Conservation (phyloP, 2,329 filamentous ascomycete species). For the Sclerotinia nivalis region DNA sequence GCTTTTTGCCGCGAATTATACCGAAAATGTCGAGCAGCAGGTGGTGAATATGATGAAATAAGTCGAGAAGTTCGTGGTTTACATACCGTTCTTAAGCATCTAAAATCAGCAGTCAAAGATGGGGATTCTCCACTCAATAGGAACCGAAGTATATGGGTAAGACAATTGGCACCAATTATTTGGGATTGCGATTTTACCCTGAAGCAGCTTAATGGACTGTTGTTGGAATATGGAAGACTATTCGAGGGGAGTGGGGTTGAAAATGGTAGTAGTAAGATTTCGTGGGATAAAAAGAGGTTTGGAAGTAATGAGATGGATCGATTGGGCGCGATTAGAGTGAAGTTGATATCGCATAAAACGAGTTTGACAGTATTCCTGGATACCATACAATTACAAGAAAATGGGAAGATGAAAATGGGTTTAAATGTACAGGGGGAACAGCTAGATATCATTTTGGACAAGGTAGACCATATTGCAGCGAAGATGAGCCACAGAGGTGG, state of each 20-base stretch:
- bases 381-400: constrained; percentile 55
- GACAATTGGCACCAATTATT: constrained; percentile 54
- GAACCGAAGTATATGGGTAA: constrained; percentile 47
- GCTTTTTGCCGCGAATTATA: constrained; percentile 57
- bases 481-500: constrained; percentile 49
- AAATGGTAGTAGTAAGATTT: constrained; percentile 25
- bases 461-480: constrained; percentile 58
- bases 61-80: constrained; percentile 54
- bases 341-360: constrained; percentile 54
- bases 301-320: constrained; percentile 41
- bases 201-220: constrained; percentile 54
- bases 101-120: constrained; percentile 59
- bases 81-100: constrained; percentile 57
- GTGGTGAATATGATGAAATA: constrained; percentile 51
- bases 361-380: constrained; percentile 59
- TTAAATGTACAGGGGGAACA: constrained; percentile 39
- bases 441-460: constrained; percentile 58
- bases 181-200: constrained; percentile 58
- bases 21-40: constrained; percentile 52
- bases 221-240: constrained; percentile 49
- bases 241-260: constrained; percentile 25
- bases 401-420: constrained; percentile 43
- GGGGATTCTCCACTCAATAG: constrained; percentile 56
- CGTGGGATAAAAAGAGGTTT: constrained; percentile 37
- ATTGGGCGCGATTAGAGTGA: constrained; percentile 41